Percentiles rank a stretch among this genome's conserved stretches.
phyloP scores from a whole-genome alignment of 768 basidiomycete species.

The Trametes cubensis region DNA sequence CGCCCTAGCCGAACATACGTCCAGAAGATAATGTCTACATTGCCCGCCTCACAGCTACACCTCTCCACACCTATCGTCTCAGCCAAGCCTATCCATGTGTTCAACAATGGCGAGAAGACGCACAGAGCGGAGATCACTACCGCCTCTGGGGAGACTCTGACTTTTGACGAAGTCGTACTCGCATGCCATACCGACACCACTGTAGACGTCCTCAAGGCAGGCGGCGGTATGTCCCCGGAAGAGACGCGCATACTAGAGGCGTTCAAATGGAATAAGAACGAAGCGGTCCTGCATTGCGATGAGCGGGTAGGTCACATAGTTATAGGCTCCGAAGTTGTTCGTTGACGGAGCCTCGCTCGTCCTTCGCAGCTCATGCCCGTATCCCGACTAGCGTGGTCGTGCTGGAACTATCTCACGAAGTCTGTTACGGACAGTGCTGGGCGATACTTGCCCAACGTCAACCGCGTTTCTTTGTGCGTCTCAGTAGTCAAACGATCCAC shows the following conservation, averaged over 20 bases:
- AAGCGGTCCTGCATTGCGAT: slow-evolving; percentile 69
- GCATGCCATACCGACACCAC: slow-evolving; percentile 74
- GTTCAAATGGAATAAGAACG: slow-evolving; percentile 71
- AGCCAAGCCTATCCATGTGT: slow-evolving; percentile 31
- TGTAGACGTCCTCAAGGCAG: slow-evolving; percentile 51
- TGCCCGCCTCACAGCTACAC: slow-evolving; percentile 58
- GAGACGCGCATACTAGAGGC: slow-evolving; percentile 59
- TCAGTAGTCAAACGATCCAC: too few species aligned
- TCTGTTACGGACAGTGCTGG: slow-evolving; percentile 44
- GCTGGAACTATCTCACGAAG: slow-evolving; percentile 78
- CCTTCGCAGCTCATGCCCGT: slow-evolving; percentile 64
- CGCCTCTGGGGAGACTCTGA: slow-evolving; percentile 41
- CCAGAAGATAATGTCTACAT: slow-evolving; percentile 55
- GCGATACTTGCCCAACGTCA: slow-evolving; percentile 47
- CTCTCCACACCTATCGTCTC: slow-evolving; percentile 56
- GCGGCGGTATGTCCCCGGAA: slow-evolving; percentile 49
- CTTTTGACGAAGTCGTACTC: slow-evolving; percentile 73
- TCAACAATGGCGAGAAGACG: neutral
- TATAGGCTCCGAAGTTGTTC: neutral
- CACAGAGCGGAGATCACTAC: slow-evolving; percentile 49
- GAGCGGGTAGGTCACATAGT: slow-evolving; percentile 45
- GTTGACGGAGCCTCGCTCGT: neutral
- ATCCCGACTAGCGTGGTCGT: slow-evolving; percentile 64
- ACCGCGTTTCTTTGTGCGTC: slow-evolving; percentile 64
- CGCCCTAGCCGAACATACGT: slow-evolving; percentile 65